Conservation (phyloP, 139 green algal genomes). For the Haematococcus lacustris region DNA sequence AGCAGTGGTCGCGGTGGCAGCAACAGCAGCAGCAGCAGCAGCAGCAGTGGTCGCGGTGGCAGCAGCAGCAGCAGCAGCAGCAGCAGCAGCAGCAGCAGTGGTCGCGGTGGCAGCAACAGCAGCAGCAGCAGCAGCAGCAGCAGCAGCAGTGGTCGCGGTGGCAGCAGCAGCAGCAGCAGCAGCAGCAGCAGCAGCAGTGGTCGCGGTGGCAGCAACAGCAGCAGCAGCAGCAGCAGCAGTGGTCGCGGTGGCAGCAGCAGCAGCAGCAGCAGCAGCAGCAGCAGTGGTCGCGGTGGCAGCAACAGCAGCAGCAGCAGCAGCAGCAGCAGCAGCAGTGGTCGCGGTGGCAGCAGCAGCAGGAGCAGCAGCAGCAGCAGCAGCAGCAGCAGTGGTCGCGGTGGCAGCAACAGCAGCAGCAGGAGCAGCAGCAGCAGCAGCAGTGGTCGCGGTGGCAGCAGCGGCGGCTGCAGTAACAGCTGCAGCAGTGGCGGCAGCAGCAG, state of each 20-base stretch:
- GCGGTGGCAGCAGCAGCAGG: not conserved
- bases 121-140: not conserved
- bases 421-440: no score
- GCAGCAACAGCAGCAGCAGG: not conserved
- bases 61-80: not conserved
- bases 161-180: not conserved
- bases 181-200: not conserved
- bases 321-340: no score
- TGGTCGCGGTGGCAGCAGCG: not conserved
- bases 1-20: not conserved
- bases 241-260: not conserved
- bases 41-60: not conserved
- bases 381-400: not conserved
- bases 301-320: no score
- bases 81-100: no score
- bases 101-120: not conserved
- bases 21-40: not conserved
- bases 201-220: not conserved
- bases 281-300: no score
- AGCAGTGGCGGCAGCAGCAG: not conserved
- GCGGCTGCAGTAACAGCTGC: not conserved
- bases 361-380: not conserved
- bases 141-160: no score
- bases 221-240: not conserved
- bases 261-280: no score